Conservation (phyloP, 345 rosid species). For the Citrus hindsii region DNA sequence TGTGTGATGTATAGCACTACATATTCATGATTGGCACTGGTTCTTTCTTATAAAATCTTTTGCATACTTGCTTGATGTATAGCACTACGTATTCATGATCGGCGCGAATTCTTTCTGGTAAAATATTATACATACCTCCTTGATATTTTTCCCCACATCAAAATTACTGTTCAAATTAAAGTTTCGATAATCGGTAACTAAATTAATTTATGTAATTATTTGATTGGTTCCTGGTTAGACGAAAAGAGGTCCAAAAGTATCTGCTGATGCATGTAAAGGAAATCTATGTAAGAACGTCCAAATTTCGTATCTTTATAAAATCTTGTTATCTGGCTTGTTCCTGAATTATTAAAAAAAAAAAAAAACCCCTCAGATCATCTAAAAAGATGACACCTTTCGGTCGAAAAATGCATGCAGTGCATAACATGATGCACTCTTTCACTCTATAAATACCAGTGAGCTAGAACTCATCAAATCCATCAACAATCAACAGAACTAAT, state of each 20-base stretch:
- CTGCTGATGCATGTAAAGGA: neutral
- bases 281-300: neutral
- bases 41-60: neutral
- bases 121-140: too few relatives aligned
- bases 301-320: neutral
- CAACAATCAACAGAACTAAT: neutral
- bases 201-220: neutral
- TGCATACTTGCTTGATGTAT: too few relatives aligned
- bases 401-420: neutral
- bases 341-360: too few relatives aligned
- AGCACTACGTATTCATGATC: too few relatives aligned
- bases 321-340: neutral
- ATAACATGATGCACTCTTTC: neutral
- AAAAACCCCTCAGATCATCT: neutral
- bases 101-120: neutral
- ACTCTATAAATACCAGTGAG: neutral
- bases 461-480: neutral
- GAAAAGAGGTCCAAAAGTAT: slow-evolving; percentile 1
- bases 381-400: neutral
- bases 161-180: neutral
- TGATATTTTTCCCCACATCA: too few relatives aligned
- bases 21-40: too few relatives aligned
- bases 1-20: too few relatives aligned
- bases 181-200: neutral
- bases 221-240: neutral